phyloP scores from a whole-genome alignment of 768 basidiomycete genomes.

The Leucogyrophana mollusca region DNA sequence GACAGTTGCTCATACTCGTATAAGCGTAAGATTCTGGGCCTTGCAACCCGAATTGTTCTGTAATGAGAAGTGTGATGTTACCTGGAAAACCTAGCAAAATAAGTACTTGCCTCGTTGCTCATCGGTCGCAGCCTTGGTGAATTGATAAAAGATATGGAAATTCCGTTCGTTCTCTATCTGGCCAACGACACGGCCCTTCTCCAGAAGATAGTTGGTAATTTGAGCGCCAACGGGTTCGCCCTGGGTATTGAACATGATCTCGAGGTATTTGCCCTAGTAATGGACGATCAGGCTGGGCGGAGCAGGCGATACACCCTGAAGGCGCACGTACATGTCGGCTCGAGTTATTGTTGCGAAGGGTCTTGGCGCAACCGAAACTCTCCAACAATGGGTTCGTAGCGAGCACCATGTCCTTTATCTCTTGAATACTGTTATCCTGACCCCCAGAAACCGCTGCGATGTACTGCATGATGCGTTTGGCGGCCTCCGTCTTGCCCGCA shows the following conservation, averaged over 20 bases:
- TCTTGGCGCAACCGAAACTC: constrained; percentile 99
- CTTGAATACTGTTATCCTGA: constrained; percentile 87
- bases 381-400: constrained; percentile 97
- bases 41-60: constrained; percentile 93
- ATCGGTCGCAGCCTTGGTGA: constrained; percentile 90
- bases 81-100: not conserved
- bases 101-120: constrained; percentile 80
- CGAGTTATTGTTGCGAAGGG: constrained; percentile 97
- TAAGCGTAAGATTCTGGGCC: constrained; percentile 96
- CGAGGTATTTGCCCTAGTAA: constrained; percentile 91
- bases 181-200: constrained; percentile 95
- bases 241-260: constrained; percentile 95
- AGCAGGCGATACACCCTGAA: not conserved
- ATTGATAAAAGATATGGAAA: constrained; percentile 99
- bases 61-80: constrained; percentile 12
- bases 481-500: constrained; percentile 98
- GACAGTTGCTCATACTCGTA: constrained; percentile 88
- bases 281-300: constrained; percentile 12
- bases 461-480: constrained; percentile 99
- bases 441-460: constrained; percentile 95
- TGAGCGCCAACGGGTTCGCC: constrained; percentile 97
- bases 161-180: constrained; percentile 96
- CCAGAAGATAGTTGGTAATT: constrained; percentile 96
- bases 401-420: constrained; percentile 99
- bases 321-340: constrained; percentile 83